Evolutionary conservation across 2,329 filamentous ascomycete species (phyloP).

Genomic region (Penicillium sumatraense): DNA sequence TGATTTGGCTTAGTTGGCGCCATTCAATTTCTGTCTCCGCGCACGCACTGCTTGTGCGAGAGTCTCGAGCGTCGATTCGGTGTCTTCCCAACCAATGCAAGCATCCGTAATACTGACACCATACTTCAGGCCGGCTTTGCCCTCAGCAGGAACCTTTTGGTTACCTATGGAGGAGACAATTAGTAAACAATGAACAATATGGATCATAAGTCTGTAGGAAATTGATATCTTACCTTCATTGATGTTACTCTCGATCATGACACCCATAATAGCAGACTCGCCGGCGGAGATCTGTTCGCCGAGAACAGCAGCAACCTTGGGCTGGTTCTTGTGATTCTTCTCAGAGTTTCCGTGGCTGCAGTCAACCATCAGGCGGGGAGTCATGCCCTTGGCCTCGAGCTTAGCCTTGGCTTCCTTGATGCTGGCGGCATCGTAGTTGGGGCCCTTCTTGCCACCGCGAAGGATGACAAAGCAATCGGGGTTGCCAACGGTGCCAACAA

Average conservation of each 20-base stretch:
- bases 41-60: constrained; percentile 81
- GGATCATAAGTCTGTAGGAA: not conserved
- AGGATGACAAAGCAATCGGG: constrained; percentile 97
- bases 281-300: constrained; percentile 84
- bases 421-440: constrained; percentile 88
- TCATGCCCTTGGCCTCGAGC: constrained; percentile 73
- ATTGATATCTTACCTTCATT: constrained; percentile 71
- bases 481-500: constrained; percentile 92
- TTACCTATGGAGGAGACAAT: constrained; percentile 55
- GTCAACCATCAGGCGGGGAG: constrained; percentile 89
- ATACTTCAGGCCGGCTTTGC: constrained; percentile 82
- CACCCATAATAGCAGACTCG: constrained; percentile 87
- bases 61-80: constrained; percentile 74
- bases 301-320: constrained; percentile 81
- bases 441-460: constrained; percentile 87
- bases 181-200: not conserved
- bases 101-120: constrained; percentile 97
- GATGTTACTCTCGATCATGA: constrained; percentile 99
- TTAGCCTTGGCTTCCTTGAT: constrained; percentile 82
- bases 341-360: constrained; percentile 96
- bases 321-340: constrained; percentile 98
- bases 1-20: constrained; percentile 18
- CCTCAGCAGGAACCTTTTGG: constrained; percentile 90
- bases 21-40: constrained; percentile 60
- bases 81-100: constrained; percentile 94